Evolutionary conservation across 495 filamentous ascomycete genomes (phyloP).

Genomic region (Aspergillus baeticus): DNA sequence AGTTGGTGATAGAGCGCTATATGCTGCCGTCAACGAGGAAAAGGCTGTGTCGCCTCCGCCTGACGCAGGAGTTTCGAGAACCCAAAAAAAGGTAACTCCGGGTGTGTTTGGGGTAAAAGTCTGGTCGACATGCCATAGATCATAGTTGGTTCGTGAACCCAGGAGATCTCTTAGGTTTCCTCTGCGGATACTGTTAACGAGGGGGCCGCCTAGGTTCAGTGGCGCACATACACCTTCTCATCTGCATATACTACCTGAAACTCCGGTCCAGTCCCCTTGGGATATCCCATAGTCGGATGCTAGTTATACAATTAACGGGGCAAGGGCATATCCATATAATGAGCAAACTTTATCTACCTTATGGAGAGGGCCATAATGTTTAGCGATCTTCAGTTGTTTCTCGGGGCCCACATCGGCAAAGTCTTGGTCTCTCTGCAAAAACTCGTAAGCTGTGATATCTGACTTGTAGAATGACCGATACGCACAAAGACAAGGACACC

Average conservation of each 20-base stretch:
- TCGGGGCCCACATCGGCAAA: slow-evolving; percentile 14
- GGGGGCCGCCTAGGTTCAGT: background rate
- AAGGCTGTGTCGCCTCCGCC: slow-evolving; percentile 13
- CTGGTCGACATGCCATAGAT: slow-evolving; percentile 14
- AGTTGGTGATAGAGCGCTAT: slow-evolving; percentile 7
- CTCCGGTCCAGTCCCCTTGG: slow-evolving; percentile 10
- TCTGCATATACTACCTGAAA: slow-evolving; percentile 14
- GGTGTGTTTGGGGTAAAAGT: slow-evolving; percentile 15
- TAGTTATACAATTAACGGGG: background rate
- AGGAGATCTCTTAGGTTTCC: slow-evolving; percentile 11
- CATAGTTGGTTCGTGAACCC: slow-evolving; percentile 14
- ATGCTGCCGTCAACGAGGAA: slow-evolving; percentile 9
- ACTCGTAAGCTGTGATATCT: background rate
- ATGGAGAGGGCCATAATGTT: slow-evolving; percentile 11
- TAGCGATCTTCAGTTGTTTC: slow-evolving; percentile 6
- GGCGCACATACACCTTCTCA: slow-evolving; percentile 10
- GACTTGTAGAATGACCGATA: background rate
- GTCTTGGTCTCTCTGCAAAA: slow-evolving; percentile 11
- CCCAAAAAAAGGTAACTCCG: slow-evolving; percentile 10
- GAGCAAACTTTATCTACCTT: background rate
- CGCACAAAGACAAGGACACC: slow-evolving; percentile 16
- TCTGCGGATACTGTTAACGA: background rate
- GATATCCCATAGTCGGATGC: slow-evolving; percentile 16
- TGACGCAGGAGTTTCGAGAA: slow-evolving; percentile 9
- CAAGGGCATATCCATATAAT: background rate